Evolutionary conservation across 2,329 filamentous ascomycete species (phyloP), one percentile per base, ranked within the genome.

Genomic region (Talaromyces sp.): DNA sequence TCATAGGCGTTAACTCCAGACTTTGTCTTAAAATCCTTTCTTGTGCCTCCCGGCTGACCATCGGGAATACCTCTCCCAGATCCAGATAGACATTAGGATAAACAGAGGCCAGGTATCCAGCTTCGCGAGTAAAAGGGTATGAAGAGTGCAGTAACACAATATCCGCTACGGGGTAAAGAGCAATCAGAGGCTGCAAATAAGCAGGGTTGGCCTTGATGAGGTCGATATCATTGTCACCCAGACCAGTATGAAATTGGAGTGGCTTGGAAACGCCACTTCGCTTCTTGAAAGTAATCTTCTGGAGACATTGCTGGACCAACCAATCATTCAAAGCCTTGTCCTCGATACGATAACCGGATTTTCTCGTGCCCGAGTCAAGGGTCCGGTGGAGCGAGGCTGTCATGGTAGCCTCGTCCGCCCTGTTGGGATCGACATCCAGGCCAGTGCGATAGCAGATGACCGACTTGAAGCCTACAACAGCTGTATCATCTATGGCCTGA

Each of bases 71-170:
- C 65, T 91, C 87, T 1, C 91, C 90, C 49, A 95, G 84, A 65
- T 95, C 91, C 11, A 90, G 83, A 66, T 91, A 94, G 1, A 89
- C 88, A 65, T 95, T 93, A 20, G 82, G 78, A 66, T 91, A 94
- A 19, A 89, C 85, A 0, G 83, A 84, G 0, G 90, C 89, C 17
- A 95, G 78, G 66, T 93, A 95, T 0, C 87, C 89, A 0, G 87
- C 83, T 71, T 94, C 89, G 33, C 86, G 82, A 0, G 86, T 90
- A 65, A 88, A 94, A 0, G 91, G 91, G 67, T 95, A 95, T 2
- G 89, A 84, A 0, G 90, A 86, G 66, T 95, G 90, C 2, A 95
- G 80, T 8, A 95, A 75, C 2, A 95, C 87, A 49, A 95, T 86
- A 0, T 88, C 86, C 0, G 93, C 83, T 0, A 78, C 77, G 0